These are phyloP conservation scores for Eimeria sp. DNA, from an alignment of 169 alveolate species.

Conservation along the genomic window DNA sequence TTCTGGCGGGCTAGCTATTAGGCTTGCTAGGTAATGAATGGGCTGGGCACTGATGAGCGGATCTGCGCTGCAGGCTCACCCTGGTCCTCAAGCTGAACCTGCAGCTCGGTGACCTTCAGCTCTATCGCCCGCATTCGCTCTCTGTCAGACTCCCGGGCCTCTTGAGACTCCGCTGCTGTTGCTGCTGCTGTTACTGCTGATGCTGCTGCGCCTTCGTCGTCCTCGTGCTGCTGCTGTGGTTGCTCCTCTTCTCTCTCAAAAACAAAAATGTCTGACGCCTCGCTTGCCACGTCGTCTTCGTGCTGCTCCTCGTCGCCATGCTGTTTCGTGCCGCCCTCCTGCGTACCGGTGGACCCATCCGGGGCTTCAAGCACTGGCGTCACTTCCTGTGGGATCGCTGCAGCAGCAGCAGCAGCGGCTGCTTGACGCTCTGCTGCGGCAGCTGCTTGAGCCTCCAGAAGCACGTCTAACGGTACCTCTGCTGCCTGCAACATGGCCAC, in stretches of 20 bases:
- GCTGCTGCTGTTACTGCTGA: slow-evolving; percentile 51
- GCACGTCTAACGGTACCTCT: slow-evolving; percentile 72
- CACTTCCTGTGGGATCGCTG: slow-evolving; percentile 23
- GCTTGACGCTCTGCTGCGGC: slow-evolving; percentile 79
- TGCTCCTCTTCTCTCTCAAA: slow-evolving; percentile 70
- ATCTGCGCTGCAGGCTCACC: not conserved
- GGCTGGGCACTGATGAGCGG: not conserved
- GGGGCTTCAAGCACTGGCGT: not conserved
- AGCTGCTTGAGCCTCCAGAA: slow-evolving; percentile 77
- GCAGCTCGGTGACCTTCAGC: slow-evolving; percentile 80
- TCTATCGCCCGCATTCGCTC: slow-evolving; percentile 76
- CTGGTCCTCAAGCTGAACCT: slow-evolving; percentile 71
- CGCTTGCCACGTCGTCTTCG: slow-evolving; percentile 71
- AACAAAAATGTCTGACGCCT: slow-evolving; percentile 69
- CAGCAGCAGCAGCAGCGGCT: slow-evolving; percentile 68
- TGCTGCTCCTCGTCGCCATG: slow-evolving; percentile 62
- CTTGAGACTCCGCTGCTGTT: slow-evolving; percentile 47
- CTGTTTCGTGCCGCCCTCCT: slow-evolving; percentile 61
- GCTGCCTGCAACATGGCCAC: slow-evolving; percentile 64
- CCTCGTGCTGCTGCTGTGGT: slow-evolving; percentile 61
- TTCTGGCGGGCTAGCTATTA: not conserved
- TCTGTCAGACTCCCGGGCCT: slow-evolving; percentile 74
- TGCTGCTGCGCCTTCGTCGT: slow-evolving; percentile 43
- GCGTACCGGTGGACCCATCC: slow-evolving; percentile 26
- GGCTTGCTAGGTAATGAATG: not conserved